phyloP scores from a whole-genome alignment of 768 basidiomycete genomes.

The Amanita brunnescens region DNA sequence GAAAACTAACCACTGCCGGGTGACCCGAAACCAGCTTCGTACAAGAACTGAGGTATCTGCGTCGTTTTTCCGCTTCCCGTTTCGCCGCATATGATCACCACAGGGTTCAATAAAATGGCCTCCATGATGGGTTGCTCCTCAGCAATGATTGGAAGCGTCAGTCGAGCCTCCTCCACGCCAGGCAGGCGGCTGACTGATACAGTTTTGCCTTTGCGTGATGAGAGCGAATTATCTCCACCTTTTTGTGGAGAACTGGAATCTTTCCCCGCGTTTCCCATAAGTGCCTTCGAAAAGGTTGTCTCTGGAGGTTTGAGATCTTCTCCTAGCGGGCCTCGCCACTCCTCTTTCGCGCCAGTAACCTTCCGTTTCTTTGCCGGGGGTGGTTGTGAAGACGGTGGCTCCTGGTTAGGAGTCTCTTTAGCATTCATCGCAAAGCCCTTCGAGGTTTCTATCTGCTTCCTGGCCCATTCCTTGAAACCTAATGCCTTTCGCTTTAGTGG shows the following conservation, averaged over 20 bases:
- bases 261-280: conserved; percentile 21
- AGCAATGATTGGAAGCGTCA: conserved; percentile 79
- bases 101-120: conserved; percentile 75
- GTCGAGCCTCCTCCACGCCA: conserved; percentile 67
- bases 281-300: conserved; percentile 48
- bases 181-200: conserved; percentile 52
- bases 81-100: conserved; percentile 83
- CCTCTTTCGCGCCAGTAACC: conserved; percentile 20
- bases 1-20: conserved; percentile 59
- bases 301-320: conserved; percentile 57
- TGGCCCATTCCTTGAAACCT: conserved; percentile 87
- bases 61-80: conserved; percentile 99
- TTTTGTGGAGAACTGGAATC: conserved; percentile 12
- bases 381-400: conserved; percentile 11
- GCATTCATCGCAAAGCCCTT: conserved; percentile 24
- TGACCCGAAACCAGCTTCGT: conserved; percentile 90
- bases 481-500: conserved; percentile 29
- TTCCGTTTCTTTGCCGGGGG: conserved; percentile 34
- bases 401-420: conserved; percentile 11
- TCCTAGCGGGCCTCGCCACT: conserved; percentile 77
- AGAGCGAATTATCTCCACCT: conserved; percentile 5
- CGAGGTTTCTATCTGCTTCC: conserved; percentile 56
- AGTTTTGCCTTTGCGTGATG: conserved; percentile 27
- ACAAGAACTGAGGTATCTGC: conserved; percentile 97
- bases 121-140: conserved; percentile 97